Evolutionary conservation across 331 rosid genomes (phyloP), one percentile per base, ranked within the genome.

Genomic region (Malus hybrid): DNA sequence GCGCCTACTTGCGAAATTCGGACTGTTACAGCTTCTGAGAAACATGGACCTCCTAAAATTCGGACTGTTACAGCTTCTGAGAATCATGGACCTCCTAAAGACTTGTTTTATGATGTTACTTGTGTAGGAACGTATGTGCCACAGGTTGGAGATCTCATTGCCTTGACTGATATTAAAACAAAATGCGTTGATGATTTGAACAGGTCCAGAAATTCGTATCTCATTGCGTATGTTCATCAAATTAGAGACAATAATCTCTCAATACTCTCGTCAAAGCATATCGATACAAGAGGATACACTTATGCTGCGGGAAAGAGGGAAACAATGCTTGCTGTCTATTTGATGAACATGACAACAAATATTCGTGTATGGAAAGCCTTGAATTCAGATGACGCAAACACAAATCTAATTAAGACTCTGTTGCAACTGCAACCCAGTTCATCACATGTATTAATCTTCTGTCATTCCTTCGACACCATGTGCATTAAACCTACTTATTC

Each of bases 301-400:
- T 1, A 60, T 0, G 61, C 28, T 1, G 27, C 15, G 10, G 61
- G 74, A 19, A 55, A 4, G 6, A 73, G 70, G 13, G 55, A 52
- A 33, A 34, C 67, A 6, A 59, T 82, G 10, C 78, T 73, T 79
- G 89, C 79, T 1, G 70, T 81, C 1, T 52, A 65, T 74, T 75
- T 88, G 4, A 16, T 65, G 27, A 90, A 88, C 82, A 28, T 84
- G 86, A 83, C 78, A 12, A 84, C 92, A 52, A 87, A 81, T 78
- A 6, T 81, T 20, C 82, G 89, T 0, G 80, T 84, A 77, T 87
- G 84, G 90, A 76, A 28, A 1, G 87, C 92, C 10, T 64, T 90
- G 87, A 60, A 63, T 36, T 57, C 65, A 19, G 9, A 9, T 65
- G 14, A 76, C 44, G 27, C 65, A 54, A 60, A 73, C 48, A 20